A percentile compares a stretch with the other conserved stretches of the same genome.
phyloP scores from a whole-genome alignment of 345 rosid species.

The Abelmoschus esculentus region DNA sequence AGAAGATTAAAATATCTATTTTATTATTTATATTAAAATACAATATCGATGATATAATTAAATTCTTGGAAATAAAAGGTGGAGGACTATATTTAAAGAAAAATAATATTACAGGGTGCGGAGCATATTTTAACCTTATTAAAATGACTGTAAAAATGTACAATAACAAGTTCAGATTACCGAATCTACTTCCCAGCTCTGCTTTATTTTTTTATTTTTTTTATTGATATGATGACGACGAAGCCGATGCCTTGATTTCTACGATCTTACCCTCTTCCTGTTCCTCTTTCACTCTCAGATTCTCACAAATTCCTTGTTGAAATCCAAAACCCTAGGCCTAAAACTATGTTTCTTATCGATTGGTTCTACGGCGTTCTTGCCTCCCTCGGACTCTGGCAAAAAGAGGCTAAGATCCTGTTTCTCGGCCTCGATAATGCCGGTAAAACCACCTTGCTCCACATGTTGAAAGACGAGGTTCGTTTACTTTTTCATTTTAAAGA shows the following conservation, averaged over 20 bases:
- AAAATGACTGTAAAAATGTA: too few relatives aligned
- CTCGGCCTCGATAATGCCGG: slow-evolving; percentile 92
- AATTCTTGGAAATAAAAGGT: too few relatives aligned
- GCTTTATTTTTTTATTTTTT: too few relatives aligned
- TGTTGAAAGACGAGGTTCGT: slow-evolving; percentile 83
- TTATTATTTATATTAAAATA: too few relatives aligned
- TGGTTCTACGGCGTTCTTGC: slow-evolving; percentile 89
- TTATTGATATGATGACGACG: neutral
- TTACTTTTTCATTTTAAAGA: neutral
- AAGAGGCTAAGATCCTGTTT: slow-evolving; percentile 89
- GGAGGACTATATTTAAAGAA: too few relatives aligned
- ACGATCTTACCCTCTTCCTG: slow-evolving; percentile 14
- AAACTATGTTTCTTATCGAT: slow-evolving; percentile 58
- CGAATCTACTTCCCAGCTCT: too few relatives aligned
- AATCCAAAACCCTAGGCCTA: neutral
- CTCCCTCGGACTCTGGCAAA: slow-evolving; percentile 77
- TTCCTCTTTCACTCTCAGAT: slow-evolving; percentile 6
- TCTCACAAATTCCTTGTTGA: neutral
- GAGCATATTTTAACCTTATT: too few relatives aligned
- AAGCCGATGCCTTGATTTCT: slow-evolving; percentile 9
- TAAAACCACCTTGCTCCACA: slow-evolving; percentile 84
- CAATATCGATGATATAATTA: too few relatives aligned
- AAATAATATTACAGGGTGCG: too few relatives aligned
- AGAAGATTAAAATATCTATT: too few relatives aligned
- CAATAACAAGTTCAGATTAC: too few relatives aligned